A percentile compares a stretch with the other conserved stretches of the same genome.
These are phyloP conservation scores for Wallacemonas sp. DNA, from an alignment of 208 protist genomes.

Conservation along the genomic window DNA sequence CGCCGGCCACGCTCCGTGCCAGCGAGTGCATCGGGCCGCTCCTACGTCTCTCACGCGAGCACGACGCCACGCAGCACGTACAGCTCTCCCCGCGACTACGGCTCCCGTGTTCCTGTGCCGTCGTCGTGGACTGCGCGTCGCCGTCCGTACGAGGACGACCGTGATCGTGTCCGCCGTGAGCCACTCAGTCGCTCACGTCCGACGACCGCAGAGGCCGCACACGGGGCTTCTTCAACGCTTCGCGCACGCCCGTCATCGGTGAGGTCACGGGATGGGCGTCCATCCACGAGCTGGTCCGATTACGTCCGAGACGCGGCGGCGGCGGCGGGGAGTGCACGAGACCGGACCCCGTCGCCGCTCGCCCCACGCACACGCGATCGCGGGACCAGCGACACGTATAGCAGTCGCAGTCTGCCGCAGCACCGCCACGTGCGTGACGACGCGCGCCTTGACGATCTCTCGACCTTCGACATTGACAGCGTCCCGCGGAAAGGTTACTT, in stretches of 20 bases:
- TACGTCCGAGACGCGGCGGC: slow-evolving; percentile 34
- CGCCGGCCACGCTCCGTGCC: not conserved
- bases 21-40: not conserved
- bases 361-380: too few relatives aligned
- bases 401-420: too few relatives aligned
- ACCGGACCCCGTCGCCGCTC: too few relatives aligned
- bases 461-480: slow-evolving; percentile 6
- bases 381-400: too few relatives aligned
- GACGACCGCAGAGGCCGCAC: too few relatives aligned
- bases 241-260: not conserved
- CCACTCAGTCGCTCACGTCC: too few relatives aligned
- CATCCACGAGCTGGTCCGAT: slow-evolving; percentile 42
- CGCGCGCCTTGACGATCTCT: not conserved
- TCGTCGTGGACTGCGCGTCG: slow-evolving; percentile 11
- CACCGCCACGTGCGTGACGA: too few relatives aligned
- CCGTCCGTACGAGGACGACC: too few relatives aligned
- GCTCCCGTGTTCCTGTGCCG: not conserved
- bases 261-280: slow-evolving; percentile 2
- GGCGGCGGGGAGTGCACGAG: too few relatives aligned
- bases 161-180: too few relatives aligned
- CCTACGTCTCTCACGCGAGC: not conserved
- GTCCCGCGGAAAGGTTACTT: slow-evolving; percentile 15
- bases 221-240: too few relatives aligned
- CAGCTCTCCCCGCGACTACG: not conserved
- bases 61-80: not conserved